Evolutionary conservation across 495 filamentous ascomycete species (phyloP), one percentile per base, ranked within the genome.

Genomic region (Aspergillus steynii): DNA sequence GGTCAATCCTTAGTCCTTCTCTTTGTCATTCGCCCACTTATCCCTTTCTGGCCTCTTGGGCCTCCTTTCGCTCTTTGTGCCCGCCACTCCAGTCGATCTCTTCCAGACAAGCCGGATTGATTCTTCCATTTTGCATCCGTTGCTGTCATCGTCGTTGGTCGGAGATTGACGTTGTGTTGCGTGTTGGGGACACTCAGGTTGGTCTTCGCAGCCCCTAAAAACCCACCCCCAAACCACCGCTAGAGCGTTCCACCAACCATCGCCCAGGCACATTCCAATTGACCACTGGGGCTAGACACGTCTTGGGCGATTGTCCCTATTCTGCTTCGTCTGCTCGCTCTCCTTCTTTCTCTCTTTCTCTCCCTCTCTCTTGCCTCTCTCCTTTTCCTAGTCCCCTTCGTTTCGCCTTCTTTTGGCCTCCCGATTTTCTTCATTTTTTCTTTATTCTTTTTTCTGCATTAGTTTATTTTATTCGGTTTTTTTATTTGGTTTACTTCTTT

Each of bases 331-430:
- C 51, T 59, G 51, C 59, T 32, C n/a, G 37, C 9, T 42, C 7
- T 50, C 48, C 9, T 25, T 20, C 20, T 27, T 7, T 50, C 20
- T 50, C 10, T 27, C 27, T 14, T 7, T 27, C 26, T 50, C 48
- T 50, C 48, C 5, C 48, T 29, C 27, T 20, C 48, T 50, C 20
- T 50, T 27, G 25, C 26, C 48, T 50, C 27, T 25, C 27, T 50
- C 27, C 5, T 50, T 50, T 50, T 26, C 26, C 27, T 50, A 27
- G 20, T 50, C 48, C 27, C 48, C 59, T 54, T 60, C 55, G 54
- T 72, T 77, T 75, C 56, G 79, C 73, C 60, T 68, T 25, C 47
- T 55, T 54, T 55, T 53, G 27, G 60, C 34, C 45, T 50, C 55
- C 65, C 42, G 1, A 42, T 42, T 42, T 42, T 42, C 34, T 42